Conservation (phyloP, 495 filamentous ascomycete genomes). For the Aspergillus biplanus region DNA sequence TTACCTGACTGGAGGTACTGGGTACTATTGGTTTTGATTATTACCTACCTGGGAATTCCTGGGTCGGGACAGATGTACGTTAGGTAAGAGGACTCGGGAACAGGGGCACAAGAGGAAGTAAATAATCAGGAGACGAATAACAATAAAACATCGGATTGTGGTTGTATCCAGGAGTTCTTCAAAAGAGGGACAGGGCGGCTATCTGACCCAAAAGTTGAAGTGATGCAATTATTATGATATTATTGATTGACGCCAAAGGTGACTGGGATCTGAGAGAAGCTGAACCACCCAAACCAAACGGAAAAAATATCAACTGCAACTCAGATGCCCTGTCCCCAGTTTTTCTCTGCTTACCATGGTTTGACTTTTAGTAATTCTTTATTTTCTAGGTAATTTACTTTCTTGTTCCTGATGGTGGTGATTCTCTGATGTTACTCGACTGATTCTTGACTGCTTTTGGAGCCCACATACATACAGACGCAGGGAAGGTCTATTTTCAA, state of each 20-base stretch:
- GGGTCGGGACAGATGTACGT: not conserved
- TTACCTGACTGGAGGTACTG: slow-evolving; percentile 5
- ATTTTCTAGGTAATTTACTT: too few relatives aligned
- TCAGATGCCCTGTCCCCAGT: not conserved
- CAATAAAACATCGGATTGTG: not conserved
- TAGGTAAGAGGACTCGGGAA: not conserved
- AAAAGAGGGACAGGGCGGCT: not conserved
- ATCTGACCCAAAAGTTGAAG: not conserved
- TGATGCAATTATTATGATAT: not conserved
- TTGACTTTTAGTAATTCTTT: too few relatives aligned
- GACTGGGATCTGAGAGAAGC: not conserved
- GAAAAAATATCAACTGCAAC: not conserved
- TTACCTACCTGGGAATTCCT: slow-evolving; percentile 3
- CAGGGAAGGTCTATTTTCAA: too few relatives aligned
- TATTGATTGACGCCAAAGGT: not conserved
- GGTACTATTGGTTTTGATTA: slow-evolving; percentile 3
- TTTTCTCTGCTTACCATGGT: not conserved
- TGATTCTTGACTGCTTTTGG: too few relatives aligned
- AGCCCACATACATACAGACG: too few relatives aligned
- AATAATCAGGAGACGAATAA: not conserved
- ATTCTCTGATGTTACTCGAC: too few relatives aligned
- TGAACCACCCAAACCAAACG: not conserved
- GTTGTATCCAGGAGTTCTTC: not conserved
- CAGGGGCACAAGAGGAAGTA: not conserved
- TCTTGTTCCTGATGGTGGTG: too few relatives aligned